These are phyloP conservation scores for Neonectria hederae DNA, from an alignment of 2,329 filamentous ascomycete species.

Conservation along the genomic window DNA sequence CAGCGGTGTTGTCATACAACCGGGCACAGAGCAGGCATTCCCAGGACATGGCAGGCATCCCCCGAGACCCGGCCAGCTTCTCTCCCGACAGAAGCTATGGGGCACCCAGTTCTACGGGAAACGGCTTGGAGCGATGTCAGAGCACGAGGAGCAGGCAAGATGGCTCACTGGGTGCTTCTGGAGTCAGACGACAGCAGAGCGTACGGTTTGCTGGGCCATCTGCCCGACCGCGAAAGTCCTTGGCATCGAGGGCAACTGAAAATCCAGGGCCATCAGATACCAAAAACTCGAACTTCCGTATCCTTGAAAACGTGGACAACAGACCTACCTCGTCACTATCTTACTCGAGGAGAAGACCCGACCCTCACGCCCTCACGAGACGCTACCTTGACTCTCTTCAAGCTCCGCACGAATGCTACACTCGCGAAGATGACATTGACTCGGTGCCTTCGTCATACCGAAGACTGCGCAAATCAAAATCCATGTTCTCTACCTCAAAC, in stretches of 20 bases:
- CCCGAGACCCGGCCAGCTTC: conserved; percentile 39
- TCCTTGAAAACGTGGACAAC: conserved; percentile 23
- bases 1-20: conserved; percentile 68
- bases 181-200: conserved; percentile 59
- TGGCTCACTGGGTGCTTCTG: conserved; percentile 15
- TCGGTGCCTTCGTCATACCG: conserved; percentile 60
- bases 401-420: conserved; percentile 55
- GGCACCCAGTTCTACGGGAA: conserved; percentile 27
- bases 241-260: conserved; percentile 44
- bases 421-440: conserved; percentile 57
- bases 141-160: conserved; percentile 34
- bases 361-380: conserved; percentile 32
- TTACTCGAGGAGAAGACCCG: conserved; percentile 16
- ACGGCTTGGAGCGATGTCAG: conserved; percentile 23
- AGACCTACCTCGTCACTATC: conserved; percentile 31
- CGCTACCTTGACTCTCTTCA: conserved; percentile 40
- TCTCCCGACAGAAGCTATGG: conserved; percentile 34
- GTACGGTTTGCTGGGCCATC: conserved; percentile 61
- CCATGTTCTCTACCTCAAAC: conserved; percentile 57
- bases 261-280: conserved; percentile 33
- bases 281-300: conserved; percentile 13
- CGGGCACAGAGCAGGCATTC: conserved; percentile 56
- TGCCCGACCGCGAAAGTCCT: conserved; percentile 40
- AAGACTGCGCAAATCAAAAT: conserved; percentile 63
- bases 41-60: conserved; percentile 24